Evolutionary conservation across 495 filamentous ascomycete species (phyloP).

Genomic region (Penicillium crystallinum): DNA sequence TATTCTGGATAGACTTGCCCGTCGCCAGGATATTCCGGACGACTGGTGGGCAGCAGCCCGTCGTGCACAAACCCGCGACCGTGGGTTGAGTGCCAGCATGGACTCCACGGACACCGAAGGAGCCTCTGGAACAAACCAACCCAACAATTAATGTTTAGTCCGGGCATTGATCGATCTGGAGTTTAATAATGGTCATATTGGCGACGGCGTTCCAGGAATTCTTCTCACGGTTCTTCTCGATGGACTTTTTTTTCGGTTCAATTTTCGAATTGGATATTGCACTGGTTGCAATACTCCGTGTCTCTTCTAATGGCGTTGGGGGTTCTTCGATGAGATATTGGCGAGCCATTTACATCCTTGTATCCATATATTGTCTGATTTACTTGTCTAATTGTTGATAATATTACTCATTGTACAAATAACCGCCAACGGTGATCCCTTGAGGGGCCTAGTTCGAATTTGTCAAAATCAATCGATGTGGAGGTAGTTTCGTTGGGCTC

Average conservation of each 20-base stretch:
- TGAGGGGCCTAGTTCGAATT: neutral
- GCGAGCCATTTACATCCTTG: neutral
- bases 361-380: slow-evolving; percentile 6
- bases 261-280: neutral
- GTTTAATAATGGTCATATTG: neutral
- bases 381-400: neutral
- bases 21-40: slow-evolving; percentile 66
- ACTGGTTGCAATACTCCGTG: neutral
- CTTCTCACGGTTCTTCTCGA: neutral
- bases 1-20: slow-evolving; percentile 60
- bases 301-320: neutral
- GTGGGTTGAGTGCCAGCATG: slow-evolving; percentile 23
- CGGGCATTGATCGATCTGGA: neutral
- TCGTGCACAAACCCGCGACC: slow-evolving; percentile 51
- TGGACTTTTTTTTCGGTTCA: neutral
- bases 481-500: too few relatives aligned
- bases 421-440: neutral
- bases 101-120: slow-evolving; percentile 20
- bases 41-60: slow-evolving; percentile 74
- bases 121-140: neutral
- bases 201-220: neutral
- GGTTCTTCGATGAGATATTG: neutral
- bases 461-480: neutral
- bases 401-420: neutral
- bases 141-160: slow-evolving; percentile 1